Percentiles rank a stretch among this genome's conserved stretches.
Conservation (phyloP, 805 yeast species). For the Sungouiella blattae region DNA sequence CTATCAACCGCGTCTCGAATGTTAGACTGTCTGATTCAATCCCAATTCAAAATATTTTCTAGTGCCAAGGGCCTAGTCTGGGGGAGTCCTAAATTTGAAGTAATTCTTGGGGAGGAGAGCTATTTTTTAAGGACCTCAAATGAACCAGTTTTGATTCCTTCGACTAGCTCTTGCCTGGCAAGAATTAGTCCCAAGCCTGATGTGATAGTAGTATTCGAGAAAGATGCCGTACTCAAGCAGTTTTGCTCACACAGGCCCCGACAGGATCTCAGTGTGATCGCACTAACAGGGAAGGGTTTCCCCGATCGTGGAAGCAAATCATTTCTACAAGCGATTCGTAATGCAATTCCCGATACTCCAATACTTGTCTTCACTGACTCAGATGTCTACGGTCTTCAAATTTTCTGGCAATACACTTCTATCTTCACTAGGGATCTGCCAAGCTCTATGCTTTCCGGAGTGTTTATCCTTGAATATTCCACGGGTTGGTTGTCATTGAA, state of each 20-base stretch:
- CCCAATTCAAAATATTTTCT: conserved; percentile 8
- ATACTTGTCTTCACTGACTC: conserved; percentile 13
- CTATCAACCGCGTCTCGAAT: conserved; percentile 5
- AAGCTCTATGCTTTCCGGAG: conserved; percentile 8
- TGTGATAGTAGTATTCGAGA: conserved; percentile 30
- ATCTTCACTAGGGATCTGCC: conserved; percentile 1
- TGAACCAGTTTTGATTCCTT: conserved; percentile 6
- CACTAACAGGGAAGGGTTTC: conserved; percentile 15
- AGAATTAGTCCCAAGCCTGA: background rate
- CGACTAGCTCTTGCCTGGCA: background rate
- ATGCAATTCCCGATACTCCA: conserved; percentile 5
- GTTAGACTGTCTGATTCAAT: conserved; percentile 3
- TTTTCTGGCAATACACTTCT: conserved; percentile 10
- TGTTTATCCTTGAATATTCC: conserved; percentile 12
- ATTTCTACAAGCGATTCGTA: conserved; percentile 6
- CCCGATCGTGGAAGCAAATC: conserved; percentile 13
- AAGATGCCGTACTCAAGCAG: conserved; percentile 40
- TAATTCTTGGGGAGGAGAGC: conserved; percentile 1
- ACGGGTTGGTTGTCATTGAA: conserved; percentile 12
- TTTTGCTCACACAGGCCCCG: conserved; percentile 13
- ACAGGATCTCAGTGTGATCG: background rate
- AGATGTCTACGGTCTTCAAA: conserved; percentile 17
- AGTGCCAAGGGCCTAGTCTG: conserved; percentile 15
- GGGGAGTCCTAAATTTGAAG: conserved; percentile 8
- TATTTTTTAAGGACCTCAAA: conserved; percentile 1